Conservation (phyloP, 208 protist genomes). For the Trypanosoma avium region DNA sequence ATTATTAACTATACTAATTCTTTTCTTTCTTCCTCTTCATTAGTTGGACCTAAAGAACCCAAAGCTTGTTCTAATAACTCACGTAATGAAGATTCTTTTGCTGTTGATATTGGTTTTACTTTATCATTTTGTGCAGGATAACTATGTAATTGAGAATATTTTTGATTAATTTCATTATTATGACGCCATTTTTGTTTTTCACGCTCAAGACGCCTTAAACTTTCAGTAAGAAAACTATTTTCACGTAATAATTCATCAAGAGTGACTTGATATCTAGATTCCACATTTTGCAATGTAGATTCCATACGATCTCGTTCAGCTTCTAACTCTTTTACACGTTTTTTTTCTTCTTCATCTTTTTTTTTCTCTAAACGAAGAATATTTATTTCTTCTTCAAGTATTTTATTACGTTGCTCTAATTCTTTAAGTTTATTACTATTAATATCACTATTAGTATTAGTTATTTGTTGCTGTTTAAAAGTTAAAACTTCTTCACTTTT, state of each 20-base stretch:
- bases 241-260: conserved; percentile 8
- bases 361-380: background rate
- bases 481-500: conserved; percentile 13
- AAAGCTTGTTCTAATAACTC: background rate
- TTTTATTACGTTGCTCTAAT: background rate
- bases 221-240: conserved; percentile 6
- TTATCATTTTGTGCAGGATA: background rate
- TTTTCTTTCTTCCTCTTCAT: background rate
- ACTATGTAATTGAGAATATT: background rate
- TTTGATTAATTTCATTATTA: background rate
- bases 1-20: no score
- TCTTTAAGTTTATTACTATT: background rate
- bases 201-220: background rate
- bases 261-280: background rate
- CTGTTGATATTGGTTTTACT: background rate
- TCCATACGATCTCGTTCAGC: conserved; percentile 5
- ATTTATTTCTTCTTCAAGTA: background rate
- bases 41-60: background rate
- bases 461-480: conserved; percentile 8
- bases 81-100: background rate
- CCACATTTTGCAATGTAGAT: background rate
- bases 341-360: conserved; percentile 7
- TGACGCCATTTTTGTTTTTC: no score
- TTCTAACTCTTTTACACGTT: background rate
- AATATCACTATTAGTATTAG: background rate